Conservation (phyloP, 202 grass and related monocot genomes). For the Carex arenaria region DNA sequence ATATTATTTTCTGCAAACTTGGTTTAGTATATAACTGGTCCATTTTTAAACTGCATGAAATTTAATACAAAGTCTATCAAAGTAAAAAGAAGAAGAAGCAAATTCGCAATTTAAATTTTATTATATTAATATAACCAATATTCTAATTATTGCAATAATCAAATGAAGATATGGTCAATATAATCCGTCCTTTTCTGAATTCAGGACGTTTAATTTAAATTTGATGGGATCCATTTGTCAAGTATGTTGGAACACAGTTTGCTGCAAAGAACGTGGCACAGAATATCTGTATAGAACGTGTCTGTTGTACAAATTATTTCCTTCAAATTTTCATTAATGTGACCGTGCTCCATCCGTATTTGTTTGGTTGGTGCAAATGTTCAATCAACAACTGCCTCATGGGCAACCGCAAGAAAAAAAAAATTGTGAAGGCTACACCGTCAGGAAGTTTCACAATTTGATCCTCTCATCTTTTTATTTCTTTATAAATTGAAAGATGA, state of each 20-base stretch:
- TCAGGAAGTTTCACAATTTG: slow-evolving; percentile 4
- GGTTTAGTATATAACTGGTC: no score
- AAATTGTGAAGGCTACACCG: background rate
- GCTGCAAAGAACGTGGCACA: background rate
- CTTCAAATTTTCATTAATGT: background rate
- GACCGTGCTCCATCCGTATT: slow-evolving; percentile 1
- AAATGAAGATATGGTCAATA: no score
- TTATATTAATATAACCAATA: no score
- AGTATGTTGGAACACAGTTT: background rate
- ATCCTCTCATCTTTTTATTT: background rate
- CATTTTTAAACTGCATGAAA: no score
- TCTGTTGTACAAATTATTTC: background rate
- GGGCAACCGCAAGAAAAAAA: background rate
- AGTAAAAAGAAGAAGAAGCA: no score
- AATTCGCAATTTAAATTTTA: no score
- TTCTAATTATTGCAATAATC: no score
- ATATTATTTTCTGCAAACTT: no score
- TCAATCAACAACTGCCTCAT: background rate
- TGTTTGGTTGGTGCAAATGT: background rate
- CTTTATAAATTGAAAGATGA: background rate
- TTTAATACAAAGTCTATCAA: no score
- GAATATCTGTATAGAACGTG: background rate
- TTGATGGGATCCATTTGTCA: no score
- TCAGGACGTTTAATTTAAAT: no score
- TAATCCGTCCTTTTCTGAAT: no score